Conservation (phyloP, 164 flowering plant genomes). For the Umbilicus rupestris region DNA sequence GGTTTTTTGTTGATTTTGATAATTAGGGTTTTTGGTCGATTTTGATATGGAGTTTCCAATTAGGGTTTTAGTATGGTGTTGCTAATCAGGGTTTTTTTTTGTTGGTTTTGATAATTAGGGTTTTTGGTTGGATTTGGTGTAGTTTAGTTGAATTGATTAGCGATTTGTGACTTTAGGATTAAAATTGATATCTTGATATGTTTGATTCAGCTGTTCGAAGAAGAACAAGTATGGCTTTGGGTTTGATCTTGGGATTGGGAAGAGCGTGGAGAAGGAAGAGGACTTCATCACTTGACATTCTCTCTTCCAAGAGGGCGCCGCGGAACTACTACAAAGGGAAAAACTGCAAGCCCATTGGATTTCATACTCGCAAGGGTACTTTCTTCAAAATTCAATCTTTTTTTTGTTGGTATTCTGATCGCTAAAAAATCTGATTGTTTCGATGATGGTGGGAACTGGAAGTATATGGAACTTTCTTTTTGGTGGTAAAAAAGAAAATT, state of each 20-base stretch:
- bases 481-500: too few relatives aligned
- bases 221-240: constrained; percentile 49
- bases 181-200: neutral
- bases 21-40: too few relatives aligned
- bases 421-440: too few relatives aligned
- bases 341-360: constrained; percentile 92
- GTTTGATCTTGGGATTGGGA: constrained; percentile 59
- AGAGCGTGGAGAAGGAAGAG: constrained; percentile 68
- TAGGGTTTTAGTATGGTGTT: neutral
- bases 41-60: too few relatives aligned
- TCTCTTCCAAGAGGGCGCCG: constrained; percentile 74
- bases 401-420: neutral
- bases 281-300: constrained; percentile 73
- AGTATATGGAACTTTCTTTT: too few relatives aligned
- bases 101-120: neutral
- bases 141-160: neutral
- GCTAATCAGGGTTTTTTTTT: neutral
- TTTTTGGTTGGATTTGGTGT: neutral
- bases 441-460: too few relatives aligned
- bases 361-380: constrained; percentile 91
- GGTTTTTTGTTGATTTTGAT: neutral
- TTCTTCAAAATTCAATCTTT: neutral
- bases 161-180: neutral
- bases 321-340: constrained; percentile 88
- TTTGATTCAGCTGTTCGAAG: constrained; percentile 1